Evolutionary conservation across 441 rosid species (phyloP).

Genomic region (Eruca vesicaria): DNA sequence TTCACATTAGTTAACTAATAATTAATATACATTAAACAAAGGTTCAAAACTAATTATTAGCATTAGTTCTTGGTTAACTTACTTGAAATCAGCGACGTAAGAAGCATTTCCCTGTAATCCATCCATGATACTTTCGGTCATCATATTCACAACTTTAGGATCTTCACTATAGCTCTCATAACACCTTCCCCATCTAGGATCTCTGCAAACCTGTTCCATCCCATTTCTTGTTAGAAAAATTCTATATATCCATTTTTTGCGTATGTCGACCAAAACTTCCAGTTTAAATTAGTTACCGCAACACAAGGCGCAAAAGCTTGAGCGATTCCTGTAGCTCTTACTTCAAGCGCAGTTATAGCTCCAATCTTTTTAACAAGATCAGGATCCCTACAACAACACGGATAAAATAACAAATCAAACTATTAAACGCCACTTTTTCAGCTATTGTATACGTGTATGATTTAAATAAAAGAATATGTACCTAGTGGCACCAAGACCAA

Average conservation of each 20-base stretch:
- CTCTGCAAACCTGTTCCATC: slow-evolving; percentile 43
- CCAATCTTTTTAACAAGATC: slow-evolving; percentile 60
- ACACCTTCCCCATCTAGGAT: slow-evolving; percentile 70
- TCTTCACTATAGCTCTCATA: slow-evolving; percentile 67
- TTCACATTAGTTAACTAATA: slow-evolving; percentile 5
- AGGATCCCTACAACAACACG: slow-evolving; percentile 48
- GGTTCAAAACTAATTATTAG: slow-evolving; percentile 8
- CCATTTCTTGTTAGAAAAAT: background rate
- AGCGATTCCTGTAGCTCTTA: slow-evolving; percentile 33
- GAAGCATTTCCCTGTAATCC: slow-evolving; percentile 61
- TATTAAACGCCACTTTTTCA: background rate
- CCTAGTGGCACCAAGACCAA: slow-evolving; percentile 62
- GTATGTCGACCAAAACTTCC: background rate
- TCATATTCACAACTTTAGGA: slow-evolving; percentile 44
- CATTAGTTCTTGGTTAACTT: background rate
- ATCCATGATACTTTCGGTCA: slow-evolving; percentile 47
- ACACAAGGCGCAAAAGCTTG: slow-evolving; percentile 68
- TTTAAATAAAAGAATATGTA: background rate
- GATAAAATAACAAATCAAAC: background rate
- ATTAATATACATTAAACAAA: background rate
- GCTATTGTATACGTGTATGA: background rate
- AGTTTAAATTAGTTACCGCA: slow-evolving; percentile 35
- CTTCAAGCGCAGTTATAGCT: slow-evolving; percentile 62
- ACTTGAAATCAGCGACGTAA: slow-evolving; percentile 31
- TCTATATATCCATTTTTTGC: background rate